These are phyloP conservation scores for Colletotrichum lindemuthianum DNA, from an alignment of 2,329 filamentous ascomycete genomes.

Conservation along the genomic window DNA sequence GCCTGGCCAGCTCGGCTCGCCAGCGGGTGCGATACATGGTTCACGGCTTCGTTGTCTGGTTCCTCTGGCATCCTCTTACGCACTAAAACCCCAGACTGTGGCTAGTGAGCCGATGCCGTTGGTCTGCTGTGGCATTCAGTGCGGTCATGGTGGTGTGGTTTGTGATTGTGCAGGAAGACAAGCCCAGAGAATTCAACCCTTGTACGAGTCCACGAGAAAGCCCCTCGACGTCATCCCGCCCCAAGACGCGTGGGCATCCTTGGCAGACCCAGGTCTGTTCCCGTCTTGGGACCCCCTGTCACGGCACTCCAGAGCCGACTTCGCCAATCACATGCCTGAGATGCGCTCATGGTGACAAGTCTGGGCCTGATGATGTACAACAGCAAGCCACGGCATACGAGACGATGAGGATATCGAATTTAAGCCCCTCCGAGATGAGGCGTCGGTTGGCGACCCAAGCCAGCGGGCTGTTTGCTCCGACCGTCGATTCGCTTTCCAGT, in stretches of 20 bases:
- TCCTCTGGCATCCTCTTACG: conserved; percentile 18
- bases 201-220: neutral
- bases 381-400: conserved; percentile 28
- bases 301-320: conserved; percentile 33
- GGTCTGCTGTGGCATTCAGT: conserved; percentile 9
- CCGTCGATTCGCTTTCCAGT: neutral
- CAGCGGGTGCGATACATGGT: neutral
- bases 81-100: conserved; percentile 30
- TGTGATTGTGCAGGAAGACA: conserved; percentile 10
- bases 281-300: conserved; percentile 8
- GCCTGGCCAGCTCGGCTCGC: neutral
- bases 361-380: conserved; percentile 16
- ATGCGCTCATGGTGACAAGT: neutral
- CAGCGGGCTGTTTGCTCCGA: conserved; percentile 8
- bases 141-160: conserved; percentile 20
- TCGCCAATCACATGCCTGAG: conserved; percentile 22
- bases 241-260: conserved; percentile 27
- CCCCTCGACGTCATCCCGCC: conserved; percentile 32
- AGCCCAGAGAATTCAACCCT: neutral
- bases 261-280: conserved; percentile 17
- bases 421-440: neutral
- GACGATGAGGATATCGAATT: neutral
- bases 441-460: neutral
- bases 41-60: conserved; percentile 1
- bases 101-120: conserved; percentile 22